Base-by-base conservation (phyloP, 768 basidiomycete genomes). In the Agaricus bisporus region DNA sequence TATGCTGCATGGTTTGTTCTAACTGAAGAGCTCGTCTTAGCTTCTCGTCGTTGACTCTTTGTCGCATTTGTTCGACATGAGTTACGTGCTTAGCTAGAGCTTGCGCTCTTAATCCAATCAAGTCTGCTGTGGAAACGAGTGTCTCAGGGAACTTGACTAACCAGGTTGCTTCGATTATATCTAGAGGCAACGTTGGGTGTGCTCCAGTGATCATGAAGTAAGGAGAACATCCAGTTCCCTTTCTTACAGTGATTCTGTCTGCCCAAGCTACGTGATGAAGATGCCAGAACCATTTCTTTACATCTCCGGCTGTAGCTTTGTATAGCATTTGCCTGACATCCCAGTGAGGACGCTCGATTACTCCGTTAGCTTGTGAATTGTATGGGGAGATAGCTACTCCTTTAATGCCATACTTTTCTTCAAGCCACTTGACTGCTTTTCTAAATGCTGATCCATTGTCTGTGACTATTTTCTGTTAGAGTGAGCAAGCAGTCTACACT, bases 371-470 rank as follows among this genome's bases (percentile, higher is more conserved):
- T 48, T 55, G 46, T 0, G 61, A 65, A 36, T 65, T 65, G 38
- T 65, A 65, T 0, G 58, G 36, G 1, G 61, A 62, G 2, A 64
- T 62, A 1, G 38, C 50, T 4, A 65, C 61, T 4, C 57, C 54
- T 18, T 52, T 51, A 17, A 64, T 61, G 29, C 42, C 59, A 48
- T 64, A 67, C 25, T 64, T 64, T 41, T 60, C 28, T n/a, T 48
- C 37, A 3, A 66, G 39, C 55, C 58, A 63, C 2, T 41, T 42
- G 3, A 61, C 28, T 0, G 64, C 63, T 5, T 58, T 56, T 18
- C 48, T 37, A 32, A 65, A 63, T 1, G 59, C 48, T 4, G 45
- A 32, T 0, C 65, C 63, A 45, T 79, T 79, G 54, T 79, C 76
- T 0, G n/a, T n/a, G n/a, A n/a, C n/a, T n/a, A n/a, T n/a, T n/a